phyloP scores from a whole-genome alignment of 345 rosid species.

The Camelina sativa region DNA sequence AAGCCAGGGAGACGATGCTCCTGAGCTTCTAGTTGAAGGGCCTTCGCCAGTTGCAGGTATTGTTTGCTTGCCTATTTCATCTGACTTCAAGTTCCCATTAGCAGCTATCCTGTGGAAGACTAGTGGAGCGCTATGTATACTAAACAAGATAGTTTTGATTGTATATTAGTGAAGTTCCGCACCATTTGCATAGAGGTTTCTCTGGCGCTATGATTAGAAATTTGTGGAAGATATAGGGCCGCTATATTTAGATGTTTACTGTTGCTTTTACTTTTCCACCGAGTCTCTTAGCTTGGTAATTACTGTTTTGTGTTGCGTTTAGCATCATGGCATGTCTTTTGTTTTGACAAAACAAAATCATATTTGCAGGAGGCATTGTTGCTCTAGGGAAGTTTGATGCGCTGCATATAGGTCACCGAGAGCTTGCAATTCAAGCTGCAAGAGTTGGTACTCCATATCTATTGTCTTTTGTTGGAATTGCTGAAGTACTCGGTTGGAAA shows the following conservation, averaged over 20 bases:
- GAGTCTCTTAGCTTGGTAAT: no score
- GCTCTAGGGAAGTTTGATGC: slow-evolving; percentile 96
- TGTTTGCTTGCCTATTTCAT: slow-evolving; percentile 1
- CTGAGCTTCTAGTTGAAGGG: slow-evolving; percentile 52
- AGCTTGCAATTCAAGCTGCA: slow-evolving; percentile 88
- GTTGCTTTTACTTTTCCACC: no score
- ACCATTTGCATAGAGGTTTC: background rate
- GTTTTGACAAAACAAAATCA: background rate
- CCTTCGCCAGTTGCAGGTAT: slow-evolving; percentile 66
- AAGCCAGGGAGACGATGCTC: slow-evolving; percentile 64
- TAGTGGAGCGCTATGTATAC: background rate
- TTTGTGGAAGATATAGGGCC: background rate
- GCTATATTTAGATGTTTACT: no score
- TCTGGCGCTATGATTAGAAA: background rate
- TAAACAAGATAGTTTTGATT: background rate
- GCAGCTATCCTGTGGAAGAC: no score
- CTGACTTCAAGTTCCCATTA: background rate
- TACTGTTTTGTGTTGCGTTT: no score
- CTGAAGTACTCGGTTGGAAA: slow-evolving; percentile 87
- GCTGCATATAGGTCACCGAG: slow-evolving; percentile 80
- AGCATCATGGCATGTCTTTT: background rate
- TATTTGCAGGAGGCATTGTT: slow-evolving; percentile 68
- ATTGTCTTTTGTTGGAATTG: slow-evolving; percentile 83
- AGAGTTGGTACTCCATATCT: slow-evolving; percentile 74
- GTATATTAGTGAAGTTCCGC: background rate